Evolutionary conservation across 2,329 filamentous ascomycete genomes (phyloP), one percentile per base, ranked within the genome.

Genomic region (Herpotrichia juniperi): DNA sequence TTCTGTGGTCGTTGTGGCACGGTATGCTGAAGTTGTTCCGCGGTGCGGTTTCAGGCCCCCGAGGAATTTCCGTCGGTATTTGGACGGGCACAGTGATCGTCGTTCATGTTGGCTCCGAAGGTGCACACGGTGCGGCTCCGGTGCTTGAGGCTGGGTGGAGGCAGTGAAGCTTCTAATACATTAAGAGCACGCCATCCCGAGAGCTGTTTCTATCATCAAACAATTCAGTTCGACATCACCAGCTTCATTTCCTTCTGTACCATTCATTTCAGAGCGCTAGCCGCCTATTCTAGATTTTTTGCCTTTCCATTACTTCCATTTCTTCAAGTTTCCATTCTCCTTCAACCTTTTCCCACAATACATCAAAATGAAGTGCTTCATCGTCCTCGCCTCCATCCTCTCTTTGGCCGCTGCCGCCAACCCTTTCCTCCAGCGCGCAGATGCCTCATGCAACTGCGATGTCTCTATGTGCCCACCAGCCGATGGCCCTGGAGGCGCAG

Each of bases 361-460:
- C 43, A n/a, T 44, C 42, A 54, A 43, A 37, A 54, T 50, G 51
- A 54, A 54, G 43, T 39, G 40, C 34, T 50, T 44, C 16, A 19
- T 32, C 43, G 42, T 54, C 30, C 32, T 54, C 35, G 40, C 51
- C 30, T 24, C 42, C 26, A 25, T 54, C 43, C 40, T 54, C 22
- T 25, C 40, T 31, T 16, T 50, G n/a, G 51, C 37, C 19, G 47
- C 37, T 31, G 51, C 47, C 26, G 16, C 26, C 34, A 54, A 47
- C 42, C 51, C 51, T 19, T 24, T 54, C 37, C 16, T 43, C 17
- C 22, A 43, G 19, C 37, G 39, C 14, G n/a, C n/a, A n/a, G 35
- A 32, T 14, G 47, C 42, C 28, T 24, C 40, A 8, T 54, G 51
- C 51, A 24, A 14, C 21, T 54, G 51, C 42, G 51, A 50, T 21